Evolutionary conservation across 2,329 filamentous ascomycete genomes (phyloP).

Genomic region (Davidsoniella australis): DNA sequence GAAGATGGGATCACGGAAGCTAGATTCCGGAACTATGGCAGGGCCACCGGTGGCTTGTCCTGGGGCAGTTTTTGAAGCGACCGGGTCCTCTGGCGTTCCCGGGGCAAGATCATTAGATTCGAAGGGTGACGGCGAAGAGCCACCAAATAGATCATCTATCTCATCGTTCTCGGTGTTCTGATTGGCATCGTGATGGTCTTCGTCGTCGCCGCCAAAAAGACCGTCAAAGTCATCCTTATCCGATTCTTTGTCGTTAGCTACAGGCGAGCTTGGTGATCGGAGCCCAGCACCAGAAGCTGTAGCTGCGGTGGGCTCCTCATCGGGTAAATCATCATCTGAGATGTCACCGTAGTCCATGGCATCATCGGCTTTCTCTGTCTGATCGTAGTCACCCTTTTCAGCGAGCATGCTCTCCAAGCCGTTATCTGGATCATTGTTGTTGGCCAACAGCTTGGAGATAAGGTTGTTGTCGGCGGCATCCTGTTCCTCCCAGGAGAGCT

Average conservation of each 20-base stretch:
- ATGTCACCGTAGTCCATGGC: constrained; percentile 85
- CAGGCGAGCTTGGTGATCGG: too few species aligned
- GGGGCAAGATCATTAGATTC: constrained; percentile 24
- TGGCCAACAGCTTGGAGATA: constrained; percentile 28
- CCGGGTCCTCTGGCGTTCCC: constrained; percentile 24
- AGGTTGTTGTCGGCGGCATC: constrained; percentile 32
- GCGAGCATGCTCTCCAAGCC: constrained; percentile 24
- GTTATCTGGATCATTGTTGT: constrained; percentile 23
- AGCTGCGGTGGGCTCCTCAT: constrained; percentile 40
- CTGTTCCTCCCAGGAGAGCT: constrained; percentile 21
- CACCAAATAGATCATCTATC: constrained; percentile 51
- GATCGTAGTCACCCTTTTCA: constrained; percentile 33
- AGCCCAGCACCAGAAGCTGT: background rate
- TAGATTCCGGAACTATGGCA: constrained; percentile 12
- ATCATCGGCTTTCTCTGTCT: constrained; percentile 73
- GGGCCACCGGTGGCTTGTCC: background rate
- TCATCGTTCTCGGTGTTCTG: constrained; percentile 24
- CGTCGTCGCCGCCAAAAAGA: constrained; percentile 13
- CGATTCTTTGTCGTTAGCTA: background rate
- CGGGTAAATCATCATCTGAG: constrained; percentile 71
- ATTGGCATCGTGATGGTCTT: constrained; percentile 32
- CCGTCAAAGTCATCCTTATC: constrained; percentile 3
- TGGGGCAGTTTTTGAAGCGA: constrained; percentile 18
- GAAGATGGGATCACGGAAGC: constrained; percentile 10
- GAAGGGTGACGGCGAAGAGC: constrained; percentile 33